phyloP scores from a whole-genome alignment of 225 moss, liverwort and hornwort species.

The Physcomitrium patens region DNA sequence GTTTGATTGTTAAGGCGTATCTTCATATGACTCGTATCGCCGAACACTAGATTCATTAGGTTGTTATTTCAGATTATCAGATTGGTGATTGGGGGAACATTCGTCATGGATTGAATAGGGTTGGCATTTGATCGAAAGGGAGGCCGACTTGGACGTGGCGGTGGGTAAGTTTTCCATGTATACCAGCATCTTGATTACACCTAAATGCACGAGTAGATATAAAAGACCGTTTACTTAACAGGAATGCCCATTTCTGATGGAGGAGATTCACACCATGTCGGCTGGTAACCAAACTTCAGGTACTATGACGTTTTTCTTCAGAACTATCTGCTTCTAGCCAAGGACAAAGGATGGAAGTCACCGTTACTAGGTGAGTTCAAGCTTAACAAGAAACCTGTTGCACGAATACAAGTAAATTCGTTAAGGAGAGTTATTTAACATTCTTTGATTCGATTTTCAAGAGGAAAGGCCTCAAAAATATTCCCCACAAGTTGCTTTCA shows the following conservation, averaged over 20 bases:
- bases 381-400: background rate
- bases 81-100: constrained; percentile 19
- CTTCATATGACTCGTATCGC: constrained; percentile 1
- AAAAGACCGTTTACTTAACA: background rate
- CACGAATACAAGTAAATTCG: too few species aligned
- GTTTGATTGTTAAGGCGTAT: constrained; percentile 8
- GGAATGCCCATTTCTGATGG: too few species aligned
- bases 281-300: constrained; percentile 43
- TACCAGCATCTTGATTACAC: background rate
- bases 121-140: constrained; percentile 86
- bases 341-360: constrained; percentile 80
- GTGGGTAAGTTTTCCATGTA: constrained; percentile 67
- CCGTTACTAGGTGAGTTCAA: constrained; percentile 82
- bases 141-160: constrained; percentile 94
- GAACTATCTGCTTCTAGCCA: constrained; percentile 76
- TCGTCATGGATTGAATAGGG: constrained; percentile 54
- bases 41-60: background rate
- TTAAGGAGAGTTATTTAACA: too few species aligned
- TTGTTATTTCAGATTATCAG: background rate
- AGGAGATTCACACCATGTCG: background rate
- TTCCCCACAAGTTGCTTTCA: too few species aligned
- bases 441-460: too few species aligned
- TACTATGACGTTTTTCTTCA: constrained; percentile 94
- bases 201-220: background rate
- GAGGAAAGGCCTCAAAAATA: too few species aligned